These are phyloP conservation scores for Pleoardoris graminearum DNA, from an alignment of 2,329 filamentous ascomycete genomes.

Conservation along the genomic window DNA sequence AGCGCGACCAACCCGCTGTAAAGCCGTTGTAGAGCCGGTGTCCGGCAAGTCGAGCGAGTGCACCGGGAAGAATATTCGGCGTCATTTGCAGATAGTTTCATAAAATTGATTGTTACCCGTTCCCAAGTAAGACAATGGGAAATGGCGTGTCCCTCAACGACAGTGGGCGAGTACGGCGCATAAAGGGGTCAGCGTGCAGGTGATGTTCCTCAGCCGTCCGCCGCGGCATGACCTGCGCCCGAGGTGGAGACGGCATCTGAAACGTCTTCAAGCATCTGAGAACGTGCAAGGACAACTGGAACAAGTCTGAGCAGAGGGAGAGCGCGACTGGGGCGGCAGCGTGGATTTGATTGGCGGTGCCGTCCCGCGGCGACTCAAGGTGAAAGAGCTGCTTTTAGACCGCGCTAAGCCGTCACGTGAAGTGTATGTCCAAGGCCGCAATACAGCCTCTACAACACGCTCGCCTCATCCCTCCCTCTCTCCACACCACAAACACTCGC, in stretches of 20 bases:
- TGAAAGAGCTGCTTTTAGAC: conserved; percentile 14
- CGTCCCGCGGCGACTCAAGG: conserved; percentile 5
- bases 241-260: conserved; percentile 21
- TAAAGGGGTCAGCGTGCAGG: conserved; percentile 21
- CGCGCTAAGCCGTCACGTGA: conserved; percentile 17
- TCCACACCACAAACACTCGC: conserved; percentile 24
- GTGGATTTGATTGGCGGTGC: background rate
- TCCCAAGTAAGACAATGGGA: conserved; percentile 6
- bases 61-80: background rate
- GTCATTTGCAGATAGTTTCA: background rate
- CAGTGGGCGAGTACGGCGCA: conserved; percentile 13
- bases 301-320: background rate
- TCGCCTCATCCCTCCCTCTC: conserved; percentile 22
- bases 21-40: background rate
- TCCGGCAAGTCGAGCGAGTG: conserved; percentile 3
- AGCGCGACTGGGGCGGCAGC: background rate
- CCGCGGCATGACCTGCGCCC: conserved; percentile 17
- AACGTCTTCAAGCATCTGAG: conserved; percentile 23
- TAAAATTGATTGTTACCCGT: background rate
- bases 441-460: conserved; percentile 19
- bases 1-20: background rate
- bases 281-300: background rate
- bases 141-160: conserved; percentile 2
- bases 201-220: conserved; percentile 15
- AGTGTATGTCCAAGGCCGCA: conserved; percentile 11